These are phyloP conservation scores for Microcos paniculata DNA, from an alignment of 345 rosid genomes.

Conservation along the genomic window DNA sequence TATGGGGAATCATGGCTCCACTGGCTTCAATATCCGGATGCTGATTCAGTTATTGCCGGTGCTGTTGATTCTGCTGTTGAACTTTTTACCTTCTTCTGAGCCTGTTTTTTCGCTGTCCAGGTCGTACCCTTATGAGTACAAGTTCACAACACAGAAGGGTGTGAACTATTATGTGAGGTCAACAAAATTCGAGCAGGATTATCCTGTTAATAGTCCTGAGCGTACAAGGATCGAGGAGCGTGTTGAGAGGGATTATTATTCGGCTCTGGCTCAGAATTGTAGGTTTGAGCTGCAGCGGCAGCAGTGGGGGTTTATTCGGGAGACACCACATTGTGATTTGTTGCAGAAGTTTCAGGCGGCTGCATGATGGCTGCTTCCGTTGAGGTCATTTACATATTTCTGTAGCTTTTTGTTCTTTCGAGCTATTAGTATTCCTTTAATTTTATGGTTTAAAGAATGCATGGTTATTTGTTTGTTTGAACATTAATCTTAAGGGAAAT, in stretches of 20 bases:
- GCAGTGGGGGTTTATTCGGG: slow-evolving; percentile 86
- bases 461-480: background rate
- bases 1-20: slow-evolving; percentile 47
- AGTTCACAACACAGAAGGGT: slow-evolving; percentile 64
- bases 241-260: slow-evolving; percentile 78
- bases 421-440: background rate
- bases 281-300: slow-evolving; percentile 77
- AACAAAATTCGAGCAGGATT: slow-evolving; percentile 73
- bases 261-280: slow-evolving; percentile 73
- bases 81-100: slow-evolving; percentile 73
- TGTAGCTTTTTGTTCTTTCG: background rate
- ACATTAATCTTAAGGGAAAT: background rate
- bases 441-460: slow-evolving; percentile 24
- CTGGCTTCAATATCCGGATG: slow-evolving; percentile 58
- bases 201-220: slow-evolving; percentile 46
- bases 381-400: slow-evolving; percentile 32
- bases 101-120: slow-evolving; percentile 68
- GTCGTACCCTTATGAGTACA: slow-evolving; percentile 73
- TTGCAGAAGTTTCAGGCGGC: slow-evolving; percentile 48
- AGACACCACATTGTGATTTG: slow-evolving; percentile 85
- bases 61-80: slow-evolving; percentile 64
- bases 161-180: slow-evolving; percentile 85
- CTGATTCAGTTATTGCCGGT: slow-evolving; percentile 84
- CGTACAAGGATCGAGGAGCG: slow-evolving; percentile 51
- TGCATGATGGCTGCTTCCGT: slow-evolving; percentile 40